Base-by-base conservation (phyloP, 371 early-diverging fungal species). In the Mucor sp. region DNA sequence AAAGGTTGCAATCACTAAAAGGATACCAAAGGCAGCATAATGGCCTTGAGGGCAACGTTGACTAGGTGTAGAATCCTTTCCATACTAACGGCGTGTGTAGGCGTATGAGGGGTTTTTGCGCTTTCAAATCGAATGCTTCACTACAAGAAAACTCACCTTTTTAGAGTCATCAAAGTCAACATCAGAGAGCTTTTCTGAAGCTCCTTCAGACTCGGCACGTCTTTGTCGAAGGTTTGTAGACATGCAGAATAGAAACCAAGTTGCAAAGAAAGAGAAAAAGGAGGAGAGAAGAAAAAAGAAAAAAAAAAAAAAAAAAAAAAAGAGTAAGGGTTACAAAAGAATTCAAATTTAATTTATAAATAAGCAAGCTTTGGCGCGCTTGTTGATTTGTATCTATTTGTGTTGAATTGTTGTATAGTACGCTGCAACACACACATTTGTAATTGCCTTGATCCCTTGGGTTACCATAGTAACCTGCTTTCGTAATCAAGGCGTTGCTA, bases 161-260 rank as follows among this genome's bases (percentile, higher is more conserved):
- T 70, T 66, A 17, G 71, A 70, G 53, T 70, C 71, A 50, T 66
- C 67, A 58, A 62, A 70, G 35, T 70, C 67, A 37, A 70, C 61
- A 9, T 61, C 65, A 9, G 33, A 32, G 25, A 50, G 65, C 57
- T 61, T 61, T 28, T 65, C 47, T 55, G 62, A 56, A n/a, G 55
- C 55, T 11, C 35, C 60, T 37, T 69, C 65, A 30, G 61, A 43
- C 43, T 69, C 70, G 47, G 56, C 70, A 60, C 65, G 70, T 61
- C 70, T 69, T 44, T 69, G 70, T 48, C 70, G 65, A 60, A 69
- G 70, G 19, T 69, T 41, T 19, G 35, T 35, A 30, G 67, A 62
- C 68, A 68, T 63, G 23, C 35, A 39, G 48, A 43, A 60, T 27
- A 23, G 57, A 15, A 61, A 19, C 3, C n/a, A 19, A 47, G 11